These are phyloP conservation scores for Rhexocercosporidium sp. DNA, from an alignment of 2,329 filamentous ascomycete genomes.

Conservation along the genomic window DNA sequence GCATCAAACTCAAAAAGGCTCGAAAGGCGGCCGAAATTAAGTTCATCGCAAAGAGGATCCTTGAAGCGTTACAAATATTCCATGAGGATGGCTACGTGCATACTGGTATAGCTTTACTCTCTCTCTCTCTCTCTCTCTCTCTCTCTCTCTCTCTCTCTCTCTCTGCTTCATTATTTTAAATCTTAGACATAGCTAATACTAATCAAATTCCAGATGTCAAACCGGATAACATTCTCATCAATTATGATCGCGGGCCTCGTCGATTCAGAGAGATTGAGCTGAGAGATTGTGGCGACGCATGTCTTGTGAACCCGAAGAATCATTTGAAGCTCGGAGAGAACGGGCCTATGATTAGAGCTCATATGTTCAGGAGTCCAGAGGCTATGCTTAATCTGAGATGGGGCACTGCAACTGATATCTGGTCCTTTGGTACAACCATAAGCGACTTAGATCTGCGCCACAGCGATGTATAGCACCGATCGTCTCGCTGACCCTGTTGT, in stretches of 20 bases:
- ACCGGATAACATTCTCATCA: conserved; percentile 42
- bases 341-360: conserved; percentile 25
- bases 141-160: background rate
- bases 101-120: conserved; percentile 28
- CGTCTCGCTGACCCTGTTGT: conserved; percentile 16
- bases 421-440: conserved; percentile 34
- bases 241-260: conserved; percentile 18
- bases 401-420: conserved; percentile 33
- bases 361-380: conserved; percentile 31
- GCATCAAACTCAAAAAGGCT: conserved; percentile 21
- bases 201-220: conserved; percentile 38
- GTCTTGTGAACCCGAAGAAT: conserved; percentile 26
- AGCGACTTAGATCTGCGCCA: conserved; percentile 14
- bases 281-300: conserved; percentile 27
- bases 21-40: conserved; percentile 24
- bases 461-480: background rate
- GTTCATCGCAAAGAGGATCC: conserved; percentile 27
- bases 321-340: conserved; percentile 21
- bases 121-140: too few species aligned
- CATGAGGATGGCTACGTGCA: conserved; percentile 32
- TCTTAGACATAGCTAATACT: conserved; percentile 9
- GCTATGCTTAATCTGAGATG: conserved; percentile 31
- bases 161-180: conserved; percentile 2
- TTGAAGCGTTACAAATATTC: conserved; percentile 24
- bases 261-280: conserved; percentile 21